phyloP scores from a whole-genome alignment of 305 asterid species.

The Fraxinus nigra region DNA sequence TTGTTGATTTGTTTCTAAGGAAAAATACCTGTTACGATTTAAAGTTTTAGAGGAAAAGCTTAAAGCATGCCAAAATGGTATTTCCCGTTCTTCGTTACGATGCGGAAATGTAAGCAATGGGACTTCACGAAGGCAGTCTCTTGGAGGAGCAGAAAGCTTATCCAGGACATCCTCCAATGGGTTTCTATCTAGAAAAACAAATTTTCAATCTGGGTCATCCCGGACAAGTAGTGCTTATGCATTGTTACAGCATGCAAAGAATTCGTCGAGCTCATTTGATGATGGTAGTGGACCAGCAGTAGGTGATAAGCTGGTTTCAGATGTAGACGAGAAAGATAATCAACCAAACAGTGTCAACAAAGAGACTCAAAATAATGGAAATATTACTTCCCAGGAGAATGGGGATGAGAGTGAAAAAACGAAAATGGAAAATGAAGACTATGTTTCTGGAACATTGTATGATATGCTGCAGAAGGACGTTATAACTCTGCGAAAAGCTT shows the following conservation, averaged over 20 bases:
- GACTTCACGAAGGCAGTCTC: conserved; percentile 49
- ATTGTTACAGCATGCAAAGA: conserved; percentile 45
- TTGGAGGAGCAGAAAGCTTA: conserved; percentile 58
- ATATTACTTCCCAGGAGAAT: conserved; percentile 35
- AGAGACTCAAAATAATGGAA: conserved; percentile 43
- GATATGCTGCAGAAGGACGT: conserved; percentile 94
- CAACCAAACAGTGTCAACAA: conserved; percentile 22
- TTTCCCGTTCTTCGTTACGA: conserved; percentile 37
- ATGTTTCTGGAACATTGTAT: conserved; percentile 67
- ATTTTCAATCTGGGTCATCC: conserved; percentile 34
- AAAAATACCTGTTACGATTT: conserved; percentile 73
- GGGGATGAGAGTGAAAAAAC: conserved; percentile 42
- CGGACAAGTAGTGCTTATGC: conserved; percentile 37
- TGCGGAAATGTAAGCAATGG: conserved; percentile 52
- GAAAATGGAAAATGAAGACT: conserved; percentile 52
- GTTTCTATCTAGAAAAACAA: conserved; percentile 36
- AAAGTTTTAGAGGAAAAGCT: conserved; percentile 87
- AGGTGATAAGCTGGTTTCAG: conserved; percentile 33
- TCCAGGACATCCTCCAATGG: conserved; percentile 51
- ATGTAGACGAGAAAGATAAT: conserved; percentile 35
- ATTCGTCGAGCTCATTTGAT: conserved; percentile 39
- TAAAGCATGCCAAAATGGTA: conserved; percentile 45
- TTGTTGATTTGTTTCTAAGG: conserved; percentile 41
- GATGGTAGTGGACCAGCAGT: conserved; percentile 33
- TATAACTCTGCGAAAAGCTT: conserved; percentile 57